Percentiles rank a stretch among this genome's conserved stretches.
These are phyloP conservation scores for Metschnikowia noctiluminum DNA, from an alignment of 805 yeast species.

Conservation along the genomic window DNA sequence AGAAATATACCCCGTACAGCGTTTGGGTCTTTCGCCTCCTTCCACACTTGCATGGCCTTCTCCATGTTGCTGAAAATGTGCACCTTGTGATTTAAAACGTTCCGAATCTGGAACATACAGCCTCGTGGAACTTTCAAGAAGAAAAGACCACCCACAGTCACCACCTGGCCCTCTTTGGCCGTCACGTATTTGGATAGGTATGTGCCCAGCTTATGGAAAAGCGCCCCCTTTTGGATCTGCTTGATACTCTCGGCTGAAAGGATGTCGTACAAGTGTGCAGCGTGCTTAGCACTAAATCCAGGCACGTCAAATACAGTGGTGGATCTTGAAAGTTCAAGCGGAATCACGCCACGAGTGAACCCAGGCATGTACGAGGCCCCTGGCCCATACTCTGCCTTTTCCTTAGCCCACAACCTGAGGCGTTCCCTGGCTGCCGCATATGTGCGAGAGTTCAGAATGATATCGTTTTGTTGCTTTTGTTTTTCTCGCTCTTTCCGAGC, in stretches of 20 bases:
- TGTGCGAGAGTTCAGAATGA: slow-evolving; percentile 1
- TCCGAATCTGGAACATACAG: slow-evolving; percentile 46
- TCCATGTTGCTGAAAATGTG: slow-evolving; percentile 30
- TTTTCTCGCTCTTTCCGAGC: slow-evolving; percentile 9
- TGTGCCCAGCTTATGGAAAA: slow-evolving; percentile 28
- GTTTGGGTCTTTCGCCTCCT: slow-evolving; percentile 25
- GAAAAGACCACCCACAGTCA: slow-evolving; percentile 60
- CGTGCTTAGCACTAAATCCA: slow-evolving; percentile 32
- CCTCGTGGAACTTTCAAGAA: slow-evolving; percentile 53
- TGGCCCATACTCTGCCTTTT: slow-evolving; percentile 38
- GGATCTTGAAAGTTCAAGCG: slow-evolving; percentile 26
- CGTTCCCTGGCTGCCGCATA: slow-evolving; percentile 8
- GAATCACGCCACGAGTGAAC: slow-evolving; percentile 56
- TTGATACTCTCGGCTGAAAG: slow-evolving; percentile 23
- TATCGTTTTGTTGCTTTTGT: slow-evolving; percentile 8
- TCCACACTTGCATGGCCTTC: slow-evolving; percentile 25
- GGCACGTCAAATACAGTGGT: slow-evolving; percentile 44
- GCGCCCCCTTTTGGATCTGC: slow-evolving; percentile 26
- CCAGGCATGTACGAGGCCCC: slow-evolving; percentile 61
- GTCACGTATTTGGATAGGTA: slow-evolving; percentile 33
- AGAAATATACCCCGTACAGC: slow-evolving; percentile 21
- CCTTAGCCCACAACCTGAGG: slow-evolving; percentile 11
- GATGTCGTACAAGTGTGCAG: slow-evolving; percentile 28
- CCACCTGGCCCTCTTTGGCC: slow-evolving; percentile 42
- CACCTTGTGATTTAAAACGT: slow-evolving; percentile 41